These are phyloP conservation scores for Blastobotrys proliferans DNA, from an alignment of 1,139 yeast species.

Conservation along the genomic window DNA sequence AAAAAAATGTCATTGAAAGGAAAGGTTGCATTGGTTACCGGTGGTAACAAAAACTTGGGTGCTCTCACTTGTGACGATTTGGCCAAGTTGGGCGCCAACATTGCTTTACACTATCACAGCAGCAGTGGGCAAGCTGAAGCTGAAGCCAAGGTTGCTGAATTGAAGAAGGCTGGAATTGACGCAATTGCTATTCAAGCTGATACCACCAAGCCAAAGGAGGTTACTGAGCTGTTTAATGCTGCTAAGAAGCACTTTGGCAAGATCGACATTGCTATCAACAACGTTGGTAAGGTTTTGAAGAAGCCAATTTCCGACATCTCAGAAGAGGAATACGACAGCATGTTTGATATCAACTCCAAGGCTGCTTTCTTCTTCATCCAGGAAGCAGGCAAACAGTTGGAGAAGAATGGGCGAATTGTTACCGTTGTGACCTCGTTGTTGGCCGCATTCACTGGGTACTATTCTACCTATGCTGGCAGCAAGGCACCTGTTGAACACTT, in stretches of 20 bases:
- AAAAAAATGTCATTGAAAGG: slow-evolving; percentile 31
- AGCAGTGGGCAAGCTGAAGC: slow-evolving; percentile 39
- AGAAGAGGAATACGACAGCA: slow-evolving; percentile 50
- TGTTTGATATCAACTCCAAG: slow-evolving; percentile 54
- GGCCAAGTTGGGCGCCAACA: slow-evolving; percentile 49
- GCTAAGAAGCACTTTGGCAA: slow-evolving; percentile 44
- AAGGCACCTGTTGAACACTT: slow-evolving; percentile 61
- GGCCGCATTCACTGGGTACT: slow-evolving; percentile 61
- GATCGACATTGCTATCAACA: slow-evolving; percentile 63
- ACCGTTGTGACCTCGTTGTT: slow-evolving; percentile 58
- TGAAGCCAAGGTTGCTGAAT: slow-evolving; percentile 40
- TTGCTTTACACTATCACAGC: slow-evolving; percentile 56
- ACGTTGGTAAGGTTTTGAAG: slow-evolving; percentile 63
- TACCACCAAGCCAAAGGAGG: slow-evolving; percentile 43
- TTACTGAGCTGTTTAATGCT: slow-evolving; percentile 42
- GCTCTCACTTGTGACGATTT: slow-evolving; percentile 53
- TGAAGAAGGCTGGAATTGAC: slow-evolving; percentile 40
- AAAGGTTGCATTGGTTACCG: slow-evolving; percentile 55
- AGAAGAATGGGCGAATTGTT: slow-evolving; percentile 52
- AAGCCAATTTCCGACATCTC: slow-evolving; percentile 50
- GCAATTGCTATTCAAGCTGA: slow-evolving; percentile 46
- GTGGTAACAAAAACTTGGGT: slow-evolving; percentile 66
- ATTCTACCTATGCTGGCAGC: slow-evolving; percentile 56
- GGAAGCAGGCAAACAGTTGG: slow-evolving; percentile 50
- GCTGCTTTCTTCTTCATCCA: slow-evolving; percentile 59